phyloP scores from a whole-genome alignment of 805 yeast species.

The Tetrapisispora taiwanensis region DNA sequence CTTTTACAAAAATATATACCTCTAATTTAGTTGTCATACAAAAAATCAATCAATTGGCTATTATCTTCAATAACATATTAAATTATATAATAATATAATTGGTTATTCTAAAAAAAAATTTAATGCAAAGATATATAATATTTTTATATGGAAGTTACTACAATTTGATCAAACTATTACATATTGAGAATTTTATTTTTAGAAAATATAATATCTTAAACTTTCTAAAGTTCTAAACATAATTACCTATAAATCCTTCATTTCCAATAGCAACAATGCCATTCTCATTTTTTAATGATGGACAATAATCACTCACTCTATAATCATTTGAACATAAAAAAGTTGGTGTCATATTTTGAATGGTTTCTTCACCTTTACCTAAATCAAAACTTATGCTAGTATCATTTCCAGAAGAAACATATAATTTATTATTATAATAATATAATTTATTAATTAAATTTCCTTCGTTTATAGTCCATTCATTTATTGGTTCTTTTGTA shows the following conservation, averaged over 20 bases:
- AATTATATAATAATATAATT: no score
- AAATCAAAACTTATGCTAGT: constrained; percentile 9
- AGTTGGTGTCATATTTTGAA: constrained; percentile 4
- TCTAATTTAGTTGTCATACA: no score
- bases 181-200: no score
- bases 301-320: constrained; percentile 9
- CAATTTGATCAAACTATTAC: no score
- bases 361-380: neutral
- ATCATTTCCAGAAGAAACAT: constrained; percentile 32
- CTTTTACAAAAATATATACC: no score
- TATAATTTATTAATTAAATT: constrained; percentile 15
- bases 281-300: constrained; percentile 1
- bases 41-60: no score
- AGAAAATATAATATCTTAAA: no score
- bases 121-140: no score
- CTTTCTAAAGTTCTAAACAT: neutral
- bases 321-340: constrained; percentile 17
- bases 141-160: no score
- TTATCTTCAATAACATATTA: no score
- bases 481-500: constrained; percentile 7
- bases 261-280: constrained; percentile 14
- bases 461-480: constrained; percentile 11
- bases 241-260: constrained; percentile 12
- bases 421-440: constrained; percentile 5
- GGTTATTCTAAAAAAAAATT: no score